Evolutionary conservation across 2,329 filamentous ascomycete genomes (phyloP).

Genomic region (Cadophora sp.): DNA sequence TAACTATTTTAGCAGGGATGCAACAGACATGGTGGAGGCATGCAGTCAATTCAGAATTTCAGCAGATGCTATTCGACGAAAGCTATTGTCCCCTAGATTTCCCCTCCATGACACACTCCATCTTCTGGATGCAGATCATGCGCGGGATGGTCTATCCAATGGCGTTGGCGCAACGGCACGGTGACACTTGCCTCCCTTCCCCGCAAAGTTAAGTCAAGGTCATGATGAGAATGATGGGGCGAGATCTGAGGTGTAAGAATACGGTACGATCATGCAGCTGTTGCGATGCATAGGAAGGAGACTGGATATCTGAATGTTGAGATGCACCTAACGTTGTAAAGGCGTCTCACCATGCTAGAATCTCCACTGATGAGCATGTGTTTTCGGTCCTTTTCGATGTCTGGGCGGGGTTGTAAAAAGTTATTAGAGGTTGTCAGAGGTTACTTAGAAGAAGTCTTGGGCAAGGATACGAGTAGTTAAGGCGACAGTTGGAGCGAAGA

Average conservation of each 20-base stretch:
- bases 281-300: not conserved
- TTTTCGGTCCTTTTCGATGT: constrained; percentile 14
- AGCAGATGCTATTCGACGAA: not conserved
- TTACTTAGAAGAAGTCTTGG: not conserved
- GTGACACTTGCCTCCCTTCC: constrained; percentile 10
- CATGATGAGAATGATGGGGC: constrained; percentile 12
- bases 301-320: not conserved
- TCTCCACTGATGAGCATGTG: constrained; percentile 1
- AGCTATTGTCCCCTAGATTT: not conserved
- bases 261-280: not conserved
- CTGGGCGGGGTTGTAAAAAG: not conserved
- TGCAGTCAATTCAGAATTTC: not conserved
- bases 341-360: not conserved
- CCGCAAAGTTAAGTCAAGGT: constrained; percentile 1
- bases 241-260: not conserved
- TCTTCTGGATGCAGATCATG: not conserved
- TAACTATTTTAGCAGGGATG: constrained; percentile 8
- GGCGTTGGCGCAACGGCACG: not conserved
- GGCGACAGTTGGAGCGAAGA: constrained; percentile 11
- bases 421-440: too few species aligned
- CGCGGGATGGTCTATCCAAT: constrained; percentile 11
- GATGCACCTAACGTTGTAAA: constrained; percentile 11
- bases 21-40: not conserved
- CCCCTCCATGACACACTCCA: constrained; percentile 12
- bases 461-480: not conserved